Evolutionary conservation across 2,329 filamentous ascomycete species (phyloP).

Genomic region (Teratosphaeria nubilosa): DNA sequence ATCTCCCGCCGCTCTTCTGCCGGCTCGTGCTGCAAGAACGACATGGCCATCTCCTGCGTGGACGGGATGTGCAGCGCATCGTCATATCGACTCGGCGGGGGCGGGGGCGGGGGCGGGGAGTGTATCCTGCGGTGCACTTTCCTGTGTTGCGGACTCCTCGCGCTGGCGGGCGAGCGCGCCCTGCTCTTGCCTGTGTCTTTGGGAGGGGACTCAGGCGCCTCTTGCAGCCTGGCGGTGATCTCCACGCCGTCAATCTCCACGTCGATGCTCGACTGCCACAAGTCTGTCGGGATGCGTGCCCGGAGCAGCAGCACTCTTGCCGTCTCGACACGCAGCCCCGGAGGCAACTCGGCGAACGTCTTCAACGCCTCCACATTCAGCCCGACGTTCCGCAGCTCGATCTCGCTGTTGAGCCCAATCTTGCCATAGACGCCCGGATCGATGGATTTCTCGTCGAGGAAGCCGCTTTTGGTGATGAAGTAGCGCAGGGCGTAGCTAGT

Average conservation of each 20-base stretch:
- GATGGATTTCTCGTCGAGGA: slow-evolving; percentile 78
- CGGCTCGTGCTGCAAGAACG: slow-evolving; percentile 65
- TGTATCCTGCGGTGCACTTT: slow-evolving; percentile 26
- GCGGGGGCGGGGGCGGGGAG: slow-evolving; percentile 19
- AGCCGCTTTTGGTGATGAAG: slow-evolving; percentile 62
- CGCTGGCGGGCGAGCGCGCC: slow-evolving; percentile 13
- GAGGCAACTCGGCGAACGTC: slow-evolving; percentile 50
- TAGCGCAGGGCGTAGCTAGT: slow-evolving; percentile 50
- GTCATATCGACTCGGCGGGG: slow-evolving; percentile 2
- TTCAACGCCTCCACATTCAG: slow-evolving; percentile 53
- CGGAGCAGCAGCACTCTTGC: slow-evolving; percentile 68
- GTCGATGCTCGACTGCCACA: slow-evolving; percentile 73
- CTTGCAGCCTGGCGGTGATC: slow-evolving; percentile 38
- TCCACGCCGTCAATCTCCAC: slow-evolving; percentile 76
- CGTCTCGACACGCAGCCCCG: slow-evolving; percentile 58
- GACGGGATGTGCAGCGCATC: slow-evolving; percentile 47
- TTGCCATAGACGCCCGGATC: slow-evolving; percentile 77
- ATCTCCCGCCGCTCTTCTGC: slow-evolving; percentile 55
- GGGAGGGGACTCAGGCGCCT: neutral
- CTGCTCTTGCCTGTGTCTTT: slow-evolving; percentile 19
- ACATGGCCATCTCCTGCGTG: slow-evolving; percentile 63
- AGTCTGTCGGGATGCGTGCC: slow-evolving; percentile 72
- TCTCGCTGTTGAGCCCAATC: slow-evolving; percentile 67
- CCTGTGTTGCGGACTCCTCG: slow-evolving; percentile 23
- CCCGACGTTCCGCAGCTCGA: slow-evolving; percentile 81